Evolutionary conservation across 2,329 filamentous ascomycete species (phyloP).

Genomic region (Podosphaera xanthii): DNA sequence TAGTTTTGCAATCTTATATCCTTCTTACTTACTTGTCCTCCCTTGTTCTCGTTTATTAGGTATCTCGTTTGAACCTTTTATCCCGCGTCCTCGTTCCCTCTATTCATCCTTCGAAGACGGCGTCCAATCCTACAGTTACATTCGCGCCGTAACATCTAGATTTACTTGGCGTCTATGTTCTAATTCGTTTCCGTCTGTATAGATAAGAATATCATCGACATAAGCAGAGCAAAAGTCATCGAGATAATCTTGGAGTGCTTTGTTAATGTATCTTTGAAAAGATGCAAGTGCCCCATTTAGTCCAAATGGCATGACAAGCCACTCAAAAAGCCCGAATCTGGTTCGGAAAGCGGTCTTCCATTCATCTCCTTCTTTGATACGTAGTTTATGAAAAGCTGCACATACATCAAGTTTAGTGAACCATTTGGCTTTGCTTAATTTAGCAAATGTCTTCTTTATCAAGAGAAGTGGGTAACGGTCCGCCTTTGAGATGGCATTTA

Average conservation of each 20-base stretch:
- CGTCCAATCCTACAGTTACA: too few species aligned
- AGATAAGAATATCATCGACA: background rate
- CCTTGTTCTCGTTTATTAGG: too few species aligned
- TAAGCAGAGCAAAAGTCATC: background rate
- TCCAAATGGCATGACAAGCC: constrained; percentile 2
- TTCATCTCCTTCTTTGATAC: background rate
- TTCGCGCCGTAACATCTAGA: background rate
- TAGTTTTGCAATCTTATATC: too few species aligned
- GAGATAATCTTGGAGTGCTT: background rate
- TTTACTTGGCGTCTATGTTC: background rate
- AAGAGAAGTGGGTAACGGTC: constrained; percentile 2
- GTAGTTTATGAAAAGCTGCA: background rate
- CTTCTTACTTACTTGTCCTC: too few species aligned
- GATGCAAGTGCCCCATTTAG: background rate
- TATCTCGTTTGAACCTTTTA: too few species aligned
- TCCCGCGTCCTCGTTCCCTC: too few species aligned
- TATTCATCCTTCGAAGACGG: too few species aligned
- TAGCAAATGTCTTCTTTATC: background rate
- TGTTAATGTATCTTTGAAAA: constrained; percentile 1
- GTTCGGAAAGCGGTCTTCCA: background rate
- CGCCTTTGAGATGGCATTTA: background rate
- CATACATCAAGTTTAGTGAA: background rate
- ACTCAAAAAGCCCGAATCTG: background rate
- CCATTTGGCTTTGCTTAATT: background rate
- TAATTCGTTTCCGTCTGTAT: background rate